Evolutionary conservation across 306 rosid species (phyloP).

Genomic region (Trifolium pratense): DNA sequence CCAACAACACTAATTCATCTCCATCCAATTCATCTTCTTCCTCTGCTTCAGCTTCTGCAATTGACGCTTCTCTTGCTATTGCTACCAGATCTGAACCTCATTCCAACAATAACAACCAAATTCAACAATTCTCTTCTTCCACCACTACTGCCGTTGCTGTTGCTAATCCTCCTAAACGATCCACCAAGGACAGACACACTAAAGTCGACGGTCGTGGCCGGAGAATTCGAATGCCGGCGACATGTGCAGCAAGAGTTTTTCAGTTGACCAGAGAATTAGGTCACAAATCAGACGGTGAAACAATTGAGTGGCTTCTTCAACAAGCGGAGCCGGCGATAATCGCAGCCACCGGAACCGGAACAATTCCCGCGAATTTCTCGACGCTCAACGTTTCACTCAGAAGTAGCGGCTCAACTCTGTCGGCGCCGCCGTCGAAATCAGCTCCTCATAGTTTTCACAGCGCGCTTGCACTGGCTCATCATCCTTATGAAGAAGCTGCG

Average conservation of each 20-base stretch:
- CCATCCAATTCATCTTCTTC: slow-evolving; percentile 38
- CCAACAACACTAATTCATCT: slow-evolving; percentile 32
- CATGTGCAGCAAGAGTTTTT: slow-evolving; percentile 92
- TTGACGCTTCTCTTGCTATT: slow-evolving; percentile 84
- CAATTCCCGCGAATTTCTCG: slow-evolving; percentile 89
- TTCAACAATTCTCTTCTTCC: slow-evolving; percentile 14
- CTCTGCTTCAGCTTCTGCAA: slow-evolving; percentile 43
- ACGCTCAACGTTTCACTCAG: slow-evolving; percentile 79
- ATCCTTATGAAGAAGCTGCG: slow-evolving; percentile 72
- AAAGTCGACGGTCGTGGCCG: slow-evolving; percentile 94
- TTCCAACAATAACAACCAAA: slow-evolving; percentile 11
- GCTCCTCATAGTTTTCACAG: slow-evolving; percentile 75
- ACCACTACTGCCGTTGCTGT: neutral
- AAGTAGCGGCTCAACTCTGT: slow-evolving; percentile 71
- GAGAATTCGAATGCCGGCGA: slow-evolving; percentile 92
- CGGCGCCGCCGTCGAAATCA: slow-evolving; percentile 78
- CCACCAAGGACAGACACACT: slow-evolving; percentile 89
- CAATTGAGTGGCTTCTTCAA: slow-evolving; percentile 90
- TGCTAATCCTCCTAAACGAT: slow-evolving; percentile 58
- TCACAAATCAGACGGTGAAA: slow-evolving; percentile 92
- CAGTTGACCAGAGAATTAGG: slow-evolving; percentile 87
- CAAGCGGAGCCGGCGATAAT: slow-evolving; percentile 91
- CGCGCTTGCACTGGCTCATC: slow-evolving; percentile 73
- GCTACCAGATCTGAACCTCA: slow-evolving; percentile 82
- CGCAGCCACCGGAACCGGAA: slow-evolving; percentile 87